Conservation (phyloP, 2,329 filamentous ascomycete species). For the Alternaria sp. region DNA sequence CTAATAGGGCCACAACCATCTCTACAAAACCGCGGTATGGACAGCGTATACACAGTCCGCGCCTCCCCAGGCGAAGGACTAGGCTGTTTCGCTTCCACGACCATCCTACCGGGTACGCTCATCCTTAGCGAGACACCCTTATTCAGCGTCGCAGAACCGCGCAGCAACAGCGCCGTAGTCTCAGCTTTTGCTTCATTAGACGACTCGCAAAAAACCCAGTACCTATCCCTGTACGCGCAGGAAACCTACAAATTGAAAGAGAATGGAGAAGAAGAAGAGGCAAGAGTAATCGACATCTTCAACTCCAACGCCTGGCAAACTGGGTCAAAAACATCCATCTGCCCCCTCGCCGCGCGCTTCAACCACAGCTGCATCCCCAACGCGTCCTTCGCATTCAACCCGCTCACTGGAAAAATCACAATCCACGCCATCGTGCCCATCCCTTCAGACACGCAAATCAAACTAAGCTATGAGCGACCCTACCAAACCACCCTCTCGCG, state of each 20-base stretch:
- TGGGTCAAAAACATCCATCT: constrained; percentile 30
- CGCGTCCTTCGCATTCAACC: constrained; percentile 37
- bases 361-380: constrained; percentile 48
- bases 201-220: constrained; percentile 14
- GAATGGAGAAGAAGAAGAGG: neutral
- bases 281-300: constrained; percentile 26
- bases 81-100: constrained; percentile 43
- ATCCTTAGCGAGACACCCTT: constrained; percentile 48
- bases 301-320: constrained; percentile 31
- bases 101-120: constrained; percentile 41
- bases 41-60: constrained; percentile 20
- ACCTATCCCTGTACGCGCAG: constrained; percentile 21
- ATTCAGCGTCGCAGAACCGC: constrained; percentile 37
- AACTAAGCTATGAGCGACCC: constrained; percentile 36
- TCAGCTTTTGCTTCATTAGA: constrained; percentile 15
- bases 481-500: constrained; percentile 24
- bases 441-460: constrained; percentile 38
- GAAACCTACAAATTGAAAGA: neutral
- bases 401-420: constrained; percentile 12
- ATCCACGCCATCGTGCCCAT: constrained; percentile 40
- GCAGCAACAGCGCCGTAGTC: constrained; percentile 22
- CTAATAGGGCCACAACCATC: neutral
- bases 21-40: constrained; percentile 13
- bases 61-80: constrained; percentile 44
- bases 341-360: constrained; percentile 40